Conservation (phyloP, 441 rosid species). For the Populus hybrid region DNA sequence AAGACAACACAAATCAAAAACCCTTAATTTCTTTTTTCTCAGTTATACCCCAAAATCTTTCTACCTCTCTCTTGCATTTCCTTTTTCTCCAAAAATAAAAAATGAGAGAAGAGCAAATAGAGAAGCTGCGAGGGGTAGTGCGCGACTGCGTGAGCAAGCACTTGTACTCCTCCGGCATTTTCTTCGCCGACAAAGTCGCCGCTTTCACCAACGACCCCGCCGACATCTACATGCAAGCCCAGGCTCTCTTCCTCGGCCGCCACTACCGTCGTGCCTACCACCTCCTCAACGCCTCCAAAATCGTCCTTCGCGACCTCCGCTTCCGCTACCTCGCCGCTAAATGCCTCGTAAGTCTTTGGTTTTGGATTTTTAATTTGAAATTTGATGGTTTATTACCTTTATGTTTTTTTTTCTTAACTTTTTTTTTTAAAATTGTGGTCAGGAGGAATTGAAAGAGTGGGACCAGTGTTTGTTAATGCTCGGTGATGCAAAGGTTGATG, state of each 20-base stretch:
- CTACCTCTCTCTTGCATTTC: neutral
- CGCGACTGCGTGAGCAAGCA: constrained; percentile 96
- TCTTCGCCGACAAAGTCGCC: constrained; percentile 93
- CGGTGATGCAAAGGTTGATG: constrained; percentile 88
- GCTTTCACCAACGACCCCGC: constrained; percentile 78
- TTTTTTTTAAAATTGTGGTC: constrained; percentile 7
- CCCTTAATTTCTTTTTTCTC: neutral
- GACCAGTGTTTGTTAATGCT: constrained; percentile 87
- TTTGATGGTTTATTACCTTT: neutral
- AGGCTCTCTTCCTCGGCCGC: constrained; percentile 89
- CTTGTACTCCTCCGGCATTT: constrained; percentile 87
- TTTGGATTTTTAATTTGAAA: neutral
- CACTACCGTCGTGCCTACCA: constrained; percentile 93
- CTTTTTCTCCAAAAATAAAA: neutral
- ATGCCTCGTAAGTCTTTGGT: constrained; percentile 56
- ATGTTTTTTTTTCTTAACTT: neutral
- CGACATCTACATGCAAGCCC: constrained; percentile 93
- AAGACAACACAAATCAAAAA: neutral
- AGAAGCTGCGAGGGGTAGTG: constrained; percentile 89
- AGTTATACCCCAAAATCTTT: too few relatives aligned
- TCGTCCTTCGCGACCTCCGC: constrained; percentile 88
- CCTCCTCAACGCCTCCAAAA: constrained; percentile 85
- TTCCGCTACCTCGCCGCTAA: constrained; percentile 96
- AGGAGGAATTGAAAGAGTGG: constrained; percentile 99
- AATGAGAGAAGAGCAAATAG: constrained; percentile 84